Evolutionary conservation across 2,329 filamentous ascomycete species (phyloP), one percentile per base, ranked within the genome.

Genomic region (Sporothrix variecibatus): DNA sequence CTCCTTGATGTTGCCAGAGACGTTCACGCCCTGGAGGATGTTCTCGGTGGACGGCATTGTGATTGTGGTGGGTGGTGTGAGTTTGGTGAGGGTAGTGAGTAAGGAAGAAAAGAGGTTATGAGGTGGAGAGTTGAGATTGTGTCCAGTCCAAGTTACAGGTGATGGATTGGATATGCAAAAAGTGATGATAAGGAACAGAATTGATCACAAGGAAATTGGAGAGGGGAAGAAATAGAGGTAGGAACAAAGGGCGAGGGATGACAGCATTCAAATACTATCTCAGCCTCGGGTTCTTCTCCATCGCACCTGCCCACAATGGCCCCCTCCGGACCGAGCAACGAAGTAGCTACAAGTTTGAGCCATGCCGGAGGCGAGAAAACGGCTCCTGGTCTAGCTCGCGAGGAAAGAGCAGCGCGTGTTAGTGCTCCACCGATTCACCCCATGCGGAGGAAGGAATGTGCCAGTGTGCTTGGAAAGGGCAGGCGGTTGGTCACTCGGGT

Each of bases 1-100:
- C 75, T 95, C 90, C 80, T 90, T 91, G 81, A 98, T 86, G 76
- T 89, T 84, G 80, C 94, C 95, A 80, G 94, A 91, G 87, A 98
- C 90, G 84, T 91, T 90, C 81, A 98, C 95, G 84, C 94, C 94
- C 83, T 94, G 91, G 78, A 98, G 92, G 81, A 97, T 93, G 77
- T 88, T 85, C 74, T 97, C 93, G 81, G 89, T 89, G 78, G 88
- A 87, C 77, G 90, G 87, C 92, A 94, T 94, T 78, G 76, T 86
- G 70, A 46, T 17, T 40, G 23, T 20, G 23, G 38, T 43, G 12
- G 6, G 70, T 9, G 23, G 23, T 12, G 17, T 26, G 43, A 20
- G 20, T 15, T 20, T 11, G 17, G 17, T 28, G 46, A 34, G 8
- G 34, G 34, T 34, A 5, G 8, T 34, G 34, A 34, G 34, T 34